Conservation (phyloP, 192 early-diverging fungal species). For the Backusella circina region DNA sequence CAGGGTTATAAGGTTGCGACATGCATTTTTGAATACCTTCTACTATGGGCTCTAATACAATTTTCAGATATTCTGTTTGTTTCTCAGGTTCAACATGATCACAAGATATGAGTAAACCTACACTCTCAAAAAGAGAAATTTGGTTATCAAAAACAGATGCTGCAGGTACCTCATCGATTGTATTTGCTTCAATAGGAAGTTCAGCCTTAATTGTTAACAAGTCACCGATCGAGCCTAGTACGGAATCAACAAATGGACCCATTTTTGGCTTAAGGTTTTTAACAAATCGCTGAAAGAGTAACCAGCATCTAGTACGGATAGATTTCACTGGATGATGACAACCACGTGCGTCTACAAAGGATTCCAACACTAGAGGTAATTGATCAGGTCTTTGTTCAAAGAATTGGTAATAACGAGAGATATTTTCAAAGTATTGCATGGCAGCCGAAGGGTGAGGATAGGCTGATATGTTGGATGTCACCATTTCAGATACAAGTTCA, state of each 20-base stretch:
- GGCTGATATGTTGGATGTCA: constrained; percentile 63
- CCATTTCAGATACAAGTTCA: constrained; percentile 61
- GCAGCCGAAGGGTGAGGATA: constrained; percentile 75
- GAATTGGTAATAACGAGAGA: constrained; percentile 66
- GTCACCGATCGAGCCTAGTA: constrained; percentile 64
- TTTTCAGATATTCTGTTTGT: constrained; percentile 70
- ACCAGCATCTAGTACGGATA: constrained; percentile 81
- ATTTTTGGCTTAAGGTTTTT: constrained; percentile 61
- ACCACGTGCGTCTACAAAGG: constrained; percentile 77
- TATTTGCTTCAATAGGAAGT: constrained; percentile 36
- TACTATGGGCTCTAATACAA: constrained; percentile 76
- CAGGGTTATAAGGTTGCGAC: constrained; percentile 58
- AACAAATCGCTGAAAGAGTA: constrained; percentile 83
- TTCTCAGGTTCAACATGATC: constrained; percentile 61
- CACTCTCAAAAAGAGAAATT: constrained; percentile 89
- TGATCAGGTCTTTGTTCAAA: constrained; percentile 61
- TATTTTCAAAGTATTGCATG: constrained; percentile 72
- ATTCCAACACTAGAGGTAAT: constrained; percentile 61
- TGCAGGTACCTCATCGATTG: constrained; percentile 44
- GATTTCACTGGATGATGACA: constrained; percentile 66
- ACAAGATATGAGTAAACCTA: constrained; percentile 83
- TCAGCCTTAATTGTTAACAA: constrained; percentile 71
- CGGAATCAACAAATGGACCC: constrained; percentile 58
- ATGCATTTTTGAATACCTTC: constrained; percentile 71
- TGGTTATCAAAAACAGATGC: constrained; percentile 73